Evolutionary conservation across 164 flowering plant species (phyloP).

Genomic region (Kingdonia uniflora): DNA sequence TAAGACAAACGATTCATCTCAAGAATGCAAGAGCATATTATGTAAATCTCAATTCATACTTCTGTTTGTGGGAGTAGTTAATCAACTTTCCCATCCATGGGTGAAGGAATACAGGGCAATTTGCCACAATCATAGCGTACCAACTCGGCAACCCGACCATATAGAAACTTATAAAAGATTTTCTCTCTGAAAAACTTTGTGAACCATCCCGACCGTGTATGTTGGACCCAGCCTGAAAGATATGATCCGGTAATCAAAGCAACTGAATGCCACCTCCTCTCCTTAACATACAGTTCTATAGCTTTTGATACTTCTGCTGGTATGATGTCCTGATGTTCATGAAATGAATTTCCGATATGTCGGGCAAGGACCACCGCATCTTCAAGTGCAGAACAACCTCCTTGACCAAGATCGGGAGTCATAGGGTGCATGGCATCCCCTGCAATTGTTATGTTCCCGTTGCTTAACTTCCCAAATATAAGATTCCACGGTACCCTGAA

Average conservation of each 20-base stretch:
- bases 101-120: neutral
- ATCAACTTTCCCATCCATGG: neutral
- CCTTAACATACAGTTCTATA: slow-evolving; percentile 12
- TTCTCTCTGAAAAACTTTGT: slow-evolving; percentile 4
- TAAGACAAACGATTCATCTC: too few species aligned
- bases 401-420: slow-evolving; percentile 22
- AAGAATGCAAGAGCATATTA: too few species aligned
- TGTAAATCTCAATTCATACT: too few species aligned
- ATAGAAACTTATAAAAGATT: slow-evolving; percentile 2
- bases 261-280: slow-evolving; percentile 15
- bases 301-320: neutral
- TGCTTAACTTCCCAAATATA: neutral
- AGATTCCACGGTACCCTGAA: slow-evolving; percentile 10
- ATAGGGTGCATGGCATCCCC: slow-evolving; percentile 21
- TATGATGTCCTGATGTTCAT: neutral
- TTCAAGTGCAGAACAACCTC: slow-evolving; percentile 19
- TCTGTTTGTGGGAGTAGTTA: too few species aligned
- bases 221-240: slow-evolving; percentile 16
- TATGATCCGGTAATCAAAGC: slow-evolving; percentile 8
- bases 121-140: slow-evolving; percentile 4
- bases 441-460: slow-evolving; percentile 1
- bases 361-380: slow-evolving; percentile 17
- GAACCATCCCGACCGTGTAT: slow-evolving; percentile 8
- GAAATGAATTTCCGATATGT: slow-evolving; percentile 5
- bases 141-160: neutral